These are phyloP conservation scores for Zygoascus biomembranicola DNA, from an alignment of 805 yeast species.

Conservation along the genomic window DNA sequence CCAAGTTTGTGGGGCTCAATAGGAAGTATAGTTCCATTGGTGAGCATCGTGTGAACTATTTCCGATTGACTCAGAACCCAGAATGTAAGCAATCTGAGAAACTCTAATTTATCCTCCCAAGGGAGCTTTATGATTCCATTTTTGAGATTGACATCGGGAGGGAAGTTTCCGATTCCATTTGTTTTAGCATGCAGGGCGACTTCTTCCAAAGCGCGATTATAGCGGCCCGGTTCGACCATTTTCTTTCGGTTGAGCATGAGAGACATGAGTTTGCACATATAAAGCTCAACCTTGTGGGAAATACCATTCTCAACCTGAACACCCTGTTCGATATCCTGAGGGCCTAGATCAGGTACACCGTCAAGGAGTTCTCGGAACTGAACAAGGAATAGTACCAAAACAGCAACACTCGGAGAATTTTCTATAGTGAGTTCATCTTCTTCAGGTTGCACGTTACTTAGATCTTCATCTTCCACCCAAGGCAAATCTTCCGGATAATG, in stretches of 20 bases:
- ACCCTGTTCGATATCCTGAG: constrained; percentile 36
- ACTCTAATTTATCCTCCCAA: constrained; percentile 28
- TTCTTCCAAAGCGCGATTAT: constrained; percentile 32
- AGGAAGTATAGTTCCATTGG: neutral
- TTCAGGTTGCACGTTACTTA: constrained; percentile 20
- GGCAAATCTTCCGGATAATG: constrained; percentile 27
- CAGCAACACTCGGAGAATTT: constrained; percentile 23
- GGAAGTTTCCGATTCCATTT: neutral
- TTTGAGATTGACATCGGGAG: constrained; percentile 9
- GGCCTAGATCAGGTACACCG: constrained; percentile 29
- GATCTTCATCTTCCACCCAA: constrained; percentile 18
- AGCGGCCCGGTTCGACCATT: constrained; percentile 30
- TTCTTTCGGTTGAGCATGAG: constrained; percentile 34
- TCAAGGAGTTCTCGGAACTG: constrained; percentile 23
- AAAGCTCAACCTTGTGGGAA: constrained; percentile 23
- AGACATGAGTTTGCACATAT: constrained; percentile 28
- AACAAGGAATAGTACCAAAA: constrained; percentile 23
- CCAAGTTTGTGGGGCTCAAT: neutral
- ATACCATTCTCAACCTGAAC: constrained; percentile 12
- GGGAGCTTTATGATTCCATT: constrained; percentile 23
- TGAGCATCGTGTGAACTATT: constrained; percentile 14
- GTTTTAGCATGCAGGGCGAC: constrained; percentile 15
- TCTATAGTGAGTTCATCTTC: constrained; percentile 12
- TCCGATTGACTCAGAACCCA: constrained; percentile 29
- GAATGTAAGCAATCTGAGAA: constrained; percentile 26